Conservation (phyloP, 176 grass and related monocot species). For the Avena insularis region DNA sequence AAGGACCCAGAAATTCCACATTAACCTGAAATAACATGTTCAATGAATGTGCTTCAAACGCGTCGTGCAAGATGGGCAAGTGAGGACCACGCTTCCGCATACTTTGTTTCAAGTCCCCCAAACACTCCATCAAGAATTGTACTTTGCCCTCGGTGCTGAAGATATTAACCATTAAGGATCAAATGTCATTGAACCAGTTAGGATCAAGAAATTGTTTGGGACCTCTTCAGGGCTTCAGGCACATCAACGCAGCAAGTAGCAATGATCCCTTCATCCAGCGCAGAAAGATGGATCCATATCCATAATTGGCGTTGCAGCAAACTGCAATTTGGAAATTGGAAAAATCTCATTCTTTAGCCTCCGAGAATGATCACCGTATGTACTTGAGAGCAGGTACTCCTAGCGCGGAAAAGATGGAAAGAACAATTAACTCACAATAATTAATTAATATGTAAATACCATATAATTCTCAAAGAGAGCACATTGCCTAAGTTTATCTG, state of each 20-base stretch:
- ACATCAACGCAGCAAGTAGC: too few relatives aligned
- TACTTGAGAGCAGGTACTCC: constrained; percentile 40
- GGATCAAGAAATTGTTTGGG: too few relatives aligned
- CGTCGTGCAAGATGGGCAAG: too few relatives aligned
- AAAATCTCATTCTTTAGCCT: constrained; percentile 10
- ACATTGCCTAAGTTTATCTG: constrained; percentile 53
- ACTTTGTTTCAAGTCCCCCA: constrained; percentile 65
- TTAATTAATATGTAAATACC: too few relatives aligned
- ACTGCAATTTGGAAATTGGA: constrained; percentile 13
- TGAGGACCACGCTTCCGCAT: constrained; percentile 52
- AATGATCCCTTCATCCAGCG: constrained; percentile 56
- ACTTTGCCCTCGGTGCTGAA: constrained; percentile 54
- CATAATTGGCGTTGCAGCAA: constrained; percentile 52
- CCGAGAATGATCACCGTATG: constrained; percentile 59
- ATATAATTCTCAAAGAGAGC: neutral
- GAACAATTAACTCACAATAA: neutral
- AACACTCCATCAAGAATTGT: constrained; percentile 71
- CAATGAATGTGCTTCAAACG: too few relatives aligned
- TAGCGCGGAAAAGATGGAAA: constrained; percentile 68
- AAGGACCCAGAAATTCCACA: too few relatives aligned
- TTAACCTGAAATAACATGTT: too few relatives aligned
- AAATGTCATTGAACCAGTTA: neutral
- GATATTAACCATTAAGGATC: neutral
- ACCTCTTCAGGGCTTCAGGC: too few relatives aligned
- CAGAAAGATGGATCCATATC: constrained; percentile 88